phyloP scores from a whole-genome alignment of 176 grass and related monocot species.

The Pharus latifolius region DNA sequence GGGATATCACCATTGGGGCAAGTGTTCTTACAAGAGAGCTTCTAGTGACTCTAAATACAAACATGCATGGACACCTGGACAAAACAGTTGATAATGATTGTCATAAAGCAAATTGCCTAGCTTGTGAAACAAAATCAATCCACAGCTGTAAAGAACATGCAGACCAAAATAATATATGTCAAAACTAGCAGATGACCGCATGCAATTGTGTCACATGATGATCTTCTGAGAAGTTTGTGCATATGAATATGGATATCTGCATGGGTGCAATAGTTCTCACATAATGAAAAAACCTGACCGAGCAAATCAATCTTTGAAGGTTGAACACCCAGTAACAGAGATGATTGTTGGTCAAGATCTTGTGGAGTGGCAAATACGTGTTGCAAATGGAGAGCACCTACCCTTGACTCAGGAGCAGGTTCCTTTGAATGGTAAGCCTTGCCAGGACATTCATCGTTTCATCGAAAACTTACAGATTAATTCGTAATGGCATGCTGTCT shows the following conservation, averaged over 20 bases:
- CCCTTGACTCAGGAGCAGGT: slow-evolving; percentile 75
- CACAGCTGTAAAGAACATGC: not conserved
- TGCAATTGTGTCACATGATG: not conserved
- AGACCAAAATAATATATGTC: not conserved
- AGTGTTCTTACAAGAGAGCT: too few relatives aligned
- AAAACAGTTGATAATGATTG: not conserved
- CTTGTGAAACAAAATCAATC: not conserved
- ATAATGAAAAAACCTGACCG: not conserved
- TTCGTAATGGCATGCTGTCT: not conserved
- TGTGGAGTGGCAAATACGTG: slow-evolving; percentile 97
- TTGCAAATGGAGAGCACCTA: slow-evolving; percentile 83
- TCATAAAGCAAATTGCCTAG: not conserved
- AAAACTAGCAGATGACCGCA: not conserved
- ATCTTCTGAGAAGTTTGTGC: not conserved
- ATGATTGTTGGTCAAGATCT: slow-evolving; percentile 98
- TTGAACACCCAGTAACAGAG: slow-evolving; percentile 94
- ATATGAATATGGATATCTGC: not conserved
- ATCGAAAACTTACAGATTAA: not conserved
- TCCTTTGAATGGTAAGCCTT: slow-evolving; percentile 62
- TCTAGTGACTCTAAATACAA: too few relatives aligned
- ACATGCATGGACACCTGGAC: not conserved
- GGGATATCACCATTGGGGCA: too few relatives aligned
- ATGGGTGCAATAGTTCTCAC: not conserved
- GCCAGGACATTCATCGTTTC: not conserved
- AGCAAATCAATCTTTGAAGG: slow-evolving; percentile 36